These are phyloP conservation scores for Schizosaccharomyces japonicus DNA, from an alignment of 805 yeast genomes.

Conservation along the genomic window DNA sequence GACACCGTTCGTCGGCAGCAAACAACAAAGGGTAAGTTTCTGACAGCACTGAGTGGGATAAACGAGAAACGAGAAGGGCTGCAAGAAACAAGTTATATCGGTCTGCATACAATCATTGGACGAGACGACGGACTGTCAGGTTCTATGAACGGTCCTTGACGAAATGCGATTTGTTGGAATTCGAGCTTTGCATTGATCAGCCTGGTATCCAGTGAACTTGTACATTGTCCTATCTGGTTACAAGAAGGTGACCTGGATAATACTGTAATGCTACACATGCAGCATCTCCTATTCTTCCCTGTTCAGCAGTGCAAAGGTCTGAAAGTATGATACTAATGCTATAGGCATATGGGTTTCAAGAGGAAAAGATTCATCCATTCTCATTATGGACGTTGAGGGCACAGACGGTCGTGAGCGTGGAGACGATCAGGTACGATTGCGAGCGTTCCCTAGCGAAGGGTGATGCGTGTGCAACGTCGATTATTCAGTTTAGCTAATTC, in stretches of 20 bases:
- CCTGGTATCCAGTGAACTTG: too few relatives aligned
- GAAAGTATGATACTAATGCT: neutral
- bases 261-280: neutral
- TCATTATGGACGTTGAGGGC: constrained; percentile 94
- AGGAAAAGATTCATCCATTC: constrained; percentile 20
- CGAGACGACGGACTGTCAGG: too few relatives aligned
- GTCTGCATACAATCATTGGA: too few relatives aligned
- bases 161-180: too few relatives aligned
- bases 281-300: neutral
- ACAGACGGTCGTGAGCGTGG: constrained; percentile 96
- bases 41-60: too few relatives aligned
- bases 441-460: neutral
- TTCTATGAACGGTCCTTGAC: too few relatives aligned
- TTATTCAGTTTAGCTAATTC: neutral
- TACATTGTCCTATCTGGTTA: neutral
- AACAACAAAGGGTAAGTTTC: constrained; percentile 53
- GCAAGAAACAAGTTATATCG: too few relatives aligned
- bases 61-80: too few relatives aligned
- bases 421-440: constrained; percentile 42
- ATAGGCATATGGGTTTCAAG: constrained; percentile 12
- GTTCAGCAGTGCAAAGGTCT: neutral
- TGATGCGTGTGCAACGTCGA: neutral
- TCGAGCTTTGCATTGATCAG: too few relatives aligned
- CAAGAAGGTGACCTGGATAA: neutral
- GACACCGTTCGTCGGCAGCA: constrained; percentile 66